Base-by-base conservation (phyloP, 495 filamentous ascomycete species). In the Daldinia vernicosa region DNA sequence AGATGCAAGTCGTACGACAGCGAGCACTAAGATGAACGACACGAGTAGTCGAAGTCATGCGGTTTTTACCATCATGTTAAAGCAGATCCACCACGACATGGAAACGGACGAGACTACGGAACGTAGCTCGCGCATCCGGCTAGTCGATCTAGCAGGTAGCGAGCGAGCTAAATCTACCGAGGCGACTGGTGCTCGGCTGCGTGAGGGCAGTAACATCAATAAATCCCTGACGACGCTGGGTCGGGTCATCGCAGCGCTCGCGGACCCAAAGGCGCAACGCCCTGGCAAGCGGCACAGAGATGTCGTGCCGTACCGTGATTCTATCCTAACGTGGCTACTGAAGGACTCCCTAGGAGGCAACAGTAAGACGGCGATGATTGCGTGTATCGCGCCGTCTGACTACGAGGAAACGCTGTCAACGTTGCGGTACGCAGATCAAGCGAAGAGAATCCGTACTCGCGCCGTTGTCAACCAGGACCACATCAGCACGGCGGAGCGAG, bases 21-120 rank as follows among this genome's bases (percentile, higher is more conserved):
- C 95, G 24, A 93, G 92, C 80, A 99, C 95, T 12, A 99, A 98
- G 81, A 99, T 99, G 95, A 99, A 99, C 77, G 95, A 99, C 80
- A 98, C 94, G 19, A 95, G 91, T 26, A 94, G 90, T 37, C 91
- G 95, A 77, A 95, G 91, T 57, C 95, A 99, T 75, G 93, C 96
- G 3, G 95, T 99, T 39, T 99, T 99, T 77, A 99, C 95, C 17
- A 94, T 99, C 66, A 94, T 95, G 77, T 84, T 99, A 30, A 98
- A 98, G 80, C 94, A 98, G 78, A 98, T 99, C 67, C 80, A 83
- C 74, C 95, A 98, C 81, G 93, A 97, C 74, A 89, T 97, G 79
- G 91, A 93, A 19, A 95, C 93, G 0, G 96, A 98, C 76, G 92
- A 97, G 78, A 98, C 95, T 1, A 98, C 95, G 6, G 95, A 99